These are phyloP conservation scores for Fusarium sp. DNA, from an alignment of 2,329 filamentous ascomycete species.

Conservation along the genomic window DNA sequence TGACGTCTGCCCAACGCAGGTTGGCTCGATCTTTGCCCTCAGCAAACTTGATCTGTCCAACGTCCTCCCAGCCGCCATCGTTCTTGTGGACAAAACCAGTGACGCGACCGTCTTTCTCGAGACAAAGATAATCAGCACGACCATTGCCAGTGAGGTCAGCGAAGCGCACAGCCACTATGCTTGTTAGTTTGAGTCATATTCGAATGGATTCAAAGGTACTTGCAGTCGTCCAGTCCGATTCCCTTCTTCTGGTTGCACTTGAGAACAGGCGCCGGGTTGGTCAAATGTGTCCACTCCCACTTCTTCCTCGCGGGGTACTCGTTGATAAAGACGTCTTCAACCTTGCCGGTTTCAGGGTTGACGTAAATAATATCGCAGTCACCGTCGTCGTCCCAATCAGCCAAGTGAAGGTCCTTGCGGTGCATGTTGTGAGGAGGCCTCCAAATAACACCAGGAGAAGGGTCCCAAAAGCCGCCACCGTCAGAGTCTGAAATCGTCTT, in stretches of 20 bases:
- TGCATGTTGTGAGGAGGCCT: conserved; percentile 21
- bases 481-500: background rate
- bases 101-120: background rate
- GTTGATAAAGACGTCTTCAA: conserved; percentile 49
- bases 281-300: background rate
- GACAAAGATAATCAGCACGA: background rate
- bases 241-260: background rate
- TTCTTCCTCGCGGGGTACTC: conserved; percentile 15
- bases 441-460: conserved; percentile 3
- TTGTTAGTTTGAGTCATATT: background rate
- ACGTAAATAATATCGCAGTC: conserved; percentile 53
- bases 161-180: background rate
- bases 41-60: conserved; percentile 26
- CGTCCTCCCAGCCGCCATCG: conserved; percentile 8
- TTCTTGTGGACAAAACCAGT: background rate
- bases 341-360: conserved; percentile 44
- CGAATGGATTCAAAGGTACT: background rate
- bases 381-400: conserved; percentile 58
- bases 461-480: background rate
- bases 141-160: background rate
- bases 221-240: background rate
- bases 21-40: conserved; percentile 54
- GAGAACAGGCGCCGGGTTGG: background rate
- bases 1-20: conserved; percentile 55
- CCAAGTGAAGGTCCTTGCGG: conserved; percentile 52